Evolutionary conservation across 2,329 filamentous ascomycete genomes (phyloP).

Genomic region (Lachnellula arida): DNA sequence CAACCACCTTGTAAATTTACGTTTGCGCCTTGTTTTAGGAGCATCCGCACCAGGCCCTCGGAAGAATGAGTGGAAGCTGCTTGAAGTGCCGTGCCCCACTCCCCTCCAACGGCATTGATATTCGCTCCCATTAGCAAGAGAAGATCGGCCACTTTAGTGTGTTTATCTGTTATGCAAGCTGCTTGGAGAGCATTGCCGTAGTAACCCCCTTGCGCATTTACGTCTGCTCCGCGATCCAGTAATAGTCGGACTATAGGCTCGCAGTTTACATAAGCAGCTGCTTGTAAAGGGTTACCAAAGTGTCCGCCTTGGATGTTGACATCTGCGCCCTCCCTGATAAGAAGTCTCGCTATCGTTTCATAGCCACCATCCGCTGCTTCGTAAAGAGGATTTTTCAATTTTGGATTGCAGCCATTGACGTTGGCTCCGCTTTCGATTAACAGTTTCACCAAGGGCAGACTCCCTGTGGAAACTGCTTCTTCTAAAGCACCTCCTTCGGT

Average conservation of each 20-base stretch:
- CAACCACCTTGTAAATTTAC: background rate
- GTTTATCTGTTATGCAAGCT: background rate
- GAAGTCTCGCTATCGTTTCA: background rate
- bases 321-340: slow-evolving; percentile 6
- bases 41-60: background rate
- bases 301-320: slow-evolving; percentile 10
- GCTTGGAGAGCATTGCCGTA: slow-evolving; percentile 1
- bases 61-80: background rate
- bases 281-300: slow-evolving; percentile 15
- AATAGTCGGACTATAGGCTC: slow-evolving; percentile 4
- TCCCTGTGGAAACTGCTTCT: background rate
- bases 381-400: background rate
- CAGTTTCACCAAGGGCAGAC: background rate
- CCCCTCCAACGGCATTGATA: background rate
- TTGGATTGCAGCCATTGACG: background rate
- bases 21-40: background rate
- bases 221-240: slow-evolving; percentile 1
- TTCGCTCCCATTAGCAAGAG: background rate
- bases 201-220: background rate
- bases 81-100: background rate
- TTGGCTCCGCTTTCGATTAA: slow-evolving; percentile 2
- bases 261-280: slow-evolving; percentile 1
- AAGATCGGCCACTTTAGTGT: background rate
- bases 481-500: background rate
- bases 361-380: slow-evolving; percentile 3